phyloP scores from a whole-genome alignment of 441 rosid species.

The Mallotus repandus region DNA sequence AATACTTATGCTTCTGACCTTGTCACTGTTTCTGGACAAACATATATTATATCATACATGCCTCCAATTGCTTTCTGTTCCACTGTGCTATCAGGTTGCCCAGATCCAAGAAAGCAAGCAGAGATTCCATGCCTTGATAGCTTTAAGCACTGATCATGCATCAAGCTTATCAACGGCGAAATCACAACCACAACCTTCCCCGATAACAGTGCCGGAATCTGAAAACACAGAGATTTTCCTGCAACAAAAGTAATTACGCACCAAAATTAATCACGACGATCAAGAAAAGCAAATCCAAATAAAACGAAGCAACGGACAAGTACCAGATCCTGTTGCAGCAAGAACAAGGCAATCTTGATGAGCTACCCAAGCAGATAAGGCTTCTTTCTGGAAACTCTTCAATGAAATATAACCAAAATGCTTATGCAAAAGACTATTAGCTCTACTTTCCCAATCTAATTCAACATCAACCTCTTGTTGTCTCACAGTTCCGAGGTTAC shows the following conservation, averaged over 20 bases:
- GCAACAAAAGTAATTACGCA: constrained; percentile 18
- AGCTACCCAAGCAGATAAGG: constrained; percentile 70
- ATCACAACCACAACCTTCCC: constrained; percentile 82
- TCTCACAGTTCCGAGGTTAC: background rate
- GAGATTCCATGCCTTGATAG: constrained; percentile 73
- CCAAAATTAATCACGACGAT: background rate
- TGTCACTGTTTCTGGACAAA: constrained; percentile 81
- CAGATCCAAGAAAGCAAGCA: constrained; percentile 97
- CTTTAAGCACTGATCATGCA: constrained; percentile 95
- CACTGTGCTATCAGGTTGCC: constrained; percentile 78
- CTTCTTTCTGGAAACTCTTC: constrained; percentile 79
- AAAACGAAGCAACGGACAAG: constrained; percentile 14
- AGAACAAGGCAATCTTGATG: constrained; percentile 82
- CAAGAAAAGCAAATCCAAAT: background rate
- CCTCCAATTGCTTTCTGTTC: constrained; percentile 90
- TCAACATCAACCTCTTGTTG: constrained; percentile 35
- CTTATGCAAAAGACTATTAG: constrained; percentile 41
- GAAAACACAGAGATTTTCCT: constrained; percentile 93
- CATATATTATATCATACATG: constrained; percentile 72
- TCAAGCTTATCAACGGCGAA: constrained; percentile 92
- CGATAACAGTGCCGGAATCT: constrained; percentile 82
- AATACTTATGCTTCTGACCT: constrained; percentile 37
- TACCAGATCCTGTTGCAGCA: constrained; percentile 96
- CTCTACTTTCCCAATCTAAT: constrained; percentile 61
- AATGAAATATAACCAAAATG: constrained; percentile 63